Conservation (phyloP, 2,329 filamentous ascomycete genomes). For the Fusarium dlaminii region DNA sequence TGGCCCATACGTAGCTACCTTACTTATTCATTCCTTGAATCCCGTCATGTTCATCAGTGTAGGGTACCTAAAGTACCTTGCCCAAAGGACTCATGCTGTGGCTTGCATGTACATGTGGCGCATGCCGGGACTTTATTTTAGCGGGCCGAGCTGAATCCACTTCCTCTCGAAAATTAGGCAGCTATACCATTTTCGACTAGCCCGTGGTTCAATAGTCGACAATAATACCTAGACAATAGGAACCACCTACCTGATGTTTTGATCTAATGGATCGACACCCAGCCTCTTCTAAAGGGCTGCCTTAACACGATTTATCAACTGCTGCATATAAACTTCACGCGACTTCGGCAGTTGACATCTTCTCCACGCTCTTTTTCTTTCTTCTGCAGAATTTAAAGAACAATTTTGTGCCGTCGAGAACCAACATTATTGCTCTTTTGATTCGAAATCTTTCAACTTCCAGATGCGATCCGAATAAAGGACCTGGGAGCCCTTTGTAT, state of each 20-base stretch:
- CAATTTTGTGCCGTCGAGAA: not conserved
- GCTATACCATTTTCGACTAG: constrained; percentile 8
- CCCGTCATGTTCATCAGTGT: not conserved
- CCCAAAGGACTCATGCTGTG: not conserved
- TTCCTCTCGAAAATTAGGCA: not conserved
- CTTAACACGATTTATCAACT: constrained; percentile 30
- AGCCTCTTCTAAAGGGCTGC: constrained; percentile 34
- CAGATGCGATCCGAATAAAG: constrained; percentile 39
- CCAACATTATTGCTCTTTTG: not conserved
- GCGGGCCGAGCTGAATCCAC: constrained; percentile 26
- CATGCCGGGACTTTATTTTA: constrained; percentile 35
- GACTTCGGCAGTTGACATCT: not conserved
- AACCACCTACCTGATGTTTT: constrained; percentile 18
- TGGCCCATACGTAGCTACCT: not conserved
- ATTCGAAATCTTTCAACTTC: not conserved
- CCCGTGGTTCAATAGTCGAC: not conserved
- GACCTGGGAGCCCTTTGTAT: constrained; percentile 7
- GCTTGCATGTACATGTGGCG: constrained; percentile 16
- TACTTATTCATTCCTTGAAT: not conserved
- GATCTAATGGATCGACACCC: constrained; percentile 26
- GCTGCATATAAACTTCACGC: constrained; percentile 11
- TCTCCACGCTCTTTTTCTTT: not conserved
- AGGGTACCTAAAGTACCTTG: not conserved
- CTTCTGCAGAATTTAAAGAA: not conserved
- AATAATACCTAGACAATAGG: constrained; percentile 24